phyloP scores from a whole-genome alignment of 345 rosid species.

The Citrus reticulata region DNA sequence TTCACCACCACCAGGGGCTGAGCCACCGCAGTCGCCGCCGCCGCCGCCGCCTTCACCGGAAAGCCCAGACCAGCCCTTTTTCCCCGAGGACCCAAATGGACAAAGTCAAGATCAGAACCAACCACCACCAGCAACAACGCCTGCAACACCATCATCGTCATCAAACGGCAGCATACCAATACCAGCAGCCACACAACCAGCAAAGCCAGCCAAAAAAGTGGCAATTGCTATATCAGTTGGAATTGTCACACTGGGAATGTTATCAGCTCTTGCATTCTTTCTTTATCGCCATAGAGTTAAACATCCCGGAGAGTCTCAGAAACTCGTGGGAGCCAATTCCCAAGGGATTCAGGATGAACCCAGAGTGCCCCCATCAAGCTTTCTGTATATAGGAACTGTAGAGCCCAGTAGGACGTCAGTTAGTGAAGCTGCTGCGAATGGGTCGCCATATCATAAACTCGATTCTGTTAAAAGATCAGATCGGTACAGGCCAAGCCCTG shows the following conservation, averaged over 20 bases:
- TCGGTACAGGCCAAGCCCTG: constrained; percentile 91
- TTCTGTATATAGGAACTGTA: constrained; percentile 87
- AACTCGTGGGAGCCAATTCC: constrained; percentile 63
- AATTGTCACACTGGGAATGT: constrained; percentile 90
- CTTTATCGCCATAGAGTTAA: constrained; percentile 68
- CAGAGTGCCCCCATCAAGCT: constrained; percentile 56
- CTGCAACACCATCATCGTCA: constrained; percentile 12
- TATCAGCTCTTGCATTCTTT: constrained; percentile 85
- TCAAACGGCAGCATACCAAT: constrained; percentile 61
- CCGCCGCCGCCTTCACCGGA: constrained; percentile 54
- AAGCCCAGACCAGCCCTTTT: constrained; percentile 73
- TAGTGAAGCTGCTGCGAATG: constrained; percentile 39
- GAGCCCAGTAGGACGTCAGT: constrained; percentile 56
- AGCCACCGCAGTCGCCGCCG: background rate
- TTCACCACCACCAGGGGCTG: constrained; percentile 45
- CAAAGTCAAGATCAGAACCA: constrained; percentile 45
- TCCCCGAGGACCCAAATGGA: constrained; percentile 73
- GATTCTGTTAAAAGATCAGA: constrained; percentile 72
- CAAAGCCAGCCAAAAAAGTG: constrained; percentile 70
- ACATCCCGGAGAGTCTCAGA: constrained; percentile 59
- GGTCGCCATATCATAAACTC: constrained; percentile 72
- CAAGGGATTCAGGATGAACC: constrained; percentile 50
- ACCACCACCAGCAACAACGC: constrained; percentile 36
- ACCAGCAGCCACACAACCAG: constrained; percentile 63
- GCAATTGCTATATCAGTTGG: constrained; percentile 89